phyloP scores from a whole-genome alignment of 2,329 filamentous ascomycete genomes.

The Aspergillus sergii region DNA sequence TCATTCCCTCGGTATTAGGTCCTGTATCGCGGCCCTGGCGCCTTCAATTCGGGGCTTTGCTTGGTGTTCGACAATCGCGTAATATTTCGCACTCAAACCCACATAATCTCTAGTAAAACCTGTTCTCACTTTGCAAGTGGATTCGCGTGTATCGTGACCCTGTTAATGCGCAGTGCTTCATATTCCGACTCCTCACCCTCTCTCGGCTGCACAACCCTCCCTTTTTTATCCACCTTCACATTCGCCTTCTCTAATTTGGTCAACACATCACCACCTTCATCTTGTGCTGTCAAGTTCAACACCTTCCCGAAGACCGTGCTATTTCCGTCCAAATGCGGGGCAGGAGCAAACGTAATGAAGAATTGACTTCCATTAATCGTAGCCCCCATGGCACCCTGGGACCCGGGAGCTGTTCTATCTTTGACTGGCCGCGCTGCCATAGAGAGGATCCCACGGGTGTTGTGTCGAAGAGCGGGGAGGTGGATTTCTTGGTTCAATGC shows the following conservation, averaged over 20 bases:
- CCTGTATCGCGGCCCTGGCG: neutral
- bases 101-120: neutral
- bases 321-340: conserved; percentile 66
- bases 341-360: conserved; percentile 64
- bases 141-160: conserved; percentile 65
- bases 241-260: conserved; percentile 61
- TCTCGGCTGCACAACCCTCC: conserved; percentile 53
- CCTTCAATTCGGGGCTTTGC: neutral
- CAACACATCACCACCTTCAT: conserved; percentile 48
- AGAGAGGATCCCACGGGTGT: conserved; percentile 59
- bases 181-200: conserved; percentile 41
- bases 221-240: conserved; percentile 65
- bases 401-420: conserved; percentile 49
- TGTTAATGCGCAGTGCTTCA: conserved; percentile 58
- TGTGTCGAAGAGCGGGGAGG: conserved; percentile 58
- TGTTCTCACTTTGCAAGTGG: conserved; percentile 58
- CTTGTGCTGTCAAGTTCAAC: conserved; percentile 46
- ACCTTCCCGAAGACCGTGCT: conserved; percentile 69
- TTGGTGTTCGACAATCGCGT: neutral
- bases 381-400: conserved; percentile 41
- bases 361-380: conserved; percentile 63
- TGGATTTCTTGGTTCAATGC: conserved; percentile 66
- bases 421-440: conserved; percentile 60
- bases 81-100: neutral
- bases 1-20: neutral